A percentile compares a stretch with the other conserved stretches of the same genome.
phyloP scores from a whole-genome alignment of 768 basidiomycete species.

The Kwoniella dejecticola region DNA sequence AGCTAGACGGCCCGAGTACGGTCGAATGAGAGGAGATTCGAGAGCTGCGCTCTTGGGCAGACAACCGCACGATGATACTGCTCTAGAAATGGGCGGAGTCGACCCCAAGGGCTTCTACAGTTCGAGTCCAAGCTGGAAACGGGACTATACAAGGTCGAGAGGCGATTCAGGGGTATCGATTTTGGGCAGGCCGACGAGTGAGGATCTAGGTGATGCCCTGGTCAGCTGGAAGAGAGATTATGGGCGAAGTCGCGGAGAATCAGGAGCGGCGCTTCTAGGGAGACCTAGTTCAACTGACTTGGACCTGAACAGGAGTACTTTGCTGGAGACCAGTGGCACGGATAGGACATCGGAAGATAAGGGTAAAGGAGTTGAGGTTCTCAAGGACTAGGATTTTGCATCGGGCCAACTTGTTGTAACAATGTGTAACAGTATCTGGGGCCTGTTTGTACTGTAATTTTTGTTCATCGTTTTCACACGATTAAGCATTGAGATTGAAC shows the following conservation, averaged over 20 bases:
- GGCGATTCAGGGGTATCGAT: conserved; percentile 46
- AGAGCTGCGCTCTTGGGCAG: conserved; percentile 44
- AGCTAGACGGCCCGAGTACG: conserved; percentile 37
- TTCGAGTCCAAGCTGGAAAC: conserved; percentile 15
- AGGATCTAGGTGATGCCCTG: conserved; percentile 12
- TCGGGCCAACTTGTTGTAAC: too few relatives aligned
- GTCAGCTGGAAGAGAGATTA: conserved; percentile 21
- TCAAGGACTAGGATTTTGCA: neutral
- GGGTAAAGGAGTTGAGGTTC: neutral
- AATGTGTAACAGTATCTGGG: too few relatives aligned
- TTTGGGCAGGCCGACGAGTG: conserved; percentile 29
- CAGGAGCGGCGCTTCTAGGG: conserved; percentile 42
- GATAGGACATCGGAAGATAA: neutral
- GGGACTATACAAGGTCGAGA: conserved; percentile 23
- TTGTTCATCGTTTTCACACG: too few relatives aligned
- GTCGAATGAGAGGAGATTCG: conserved; percentile 42
- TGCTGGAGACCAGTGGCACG: neutral
- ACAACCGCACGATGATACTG: conserved; percentile 24
- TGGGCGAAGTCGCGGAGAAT: conserved; percentile 37
- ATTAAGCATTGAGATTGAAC: too few relatives aligned
- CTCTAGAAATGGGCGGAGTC: conserved; percentile 13
- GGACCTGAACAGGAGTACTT: conserved; percentile 4
- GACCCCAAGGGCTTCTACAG: neutral
- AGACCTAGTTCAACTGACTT: conserved; percentile 25
- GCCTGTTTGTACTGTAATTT: too few relatives aligned